These are phyloP conservation scores for Phytopythium ostracodes DNA, from an alignment of 352 stramenopile genomes.

Conservation along the genomic window DNA sequence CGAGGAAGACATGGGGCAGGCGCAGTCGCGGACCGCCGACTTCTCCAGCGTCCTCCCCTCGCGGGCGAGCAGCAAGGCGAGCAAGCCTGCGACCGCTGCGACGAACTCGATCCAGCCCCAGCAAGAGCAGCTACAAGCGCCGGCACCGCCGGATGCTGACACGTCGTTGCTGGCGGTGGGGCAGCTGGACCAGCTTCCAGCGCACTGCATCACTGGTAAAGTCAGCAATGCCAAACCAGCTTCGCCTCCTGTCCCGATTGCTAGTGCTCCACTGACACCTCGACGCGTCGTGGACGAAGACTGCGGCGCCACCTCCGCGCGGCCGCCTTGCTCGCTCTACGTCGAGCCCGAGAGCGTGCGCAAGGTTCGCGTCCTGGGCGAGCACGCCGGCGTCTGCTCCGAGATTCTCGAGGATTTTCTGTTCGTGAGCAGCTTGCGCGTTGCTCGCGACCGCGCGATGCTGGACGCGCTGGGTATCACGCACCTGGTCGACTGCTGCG, in stretches of 20 bases:
- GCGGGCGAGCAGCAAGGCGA: neutral
- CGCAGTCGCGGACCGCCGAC: neutral
- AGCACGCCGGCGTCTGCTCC: slow-evolving; percentile 44
- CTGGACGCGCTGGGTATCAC: slow-evolving; percentile 41
- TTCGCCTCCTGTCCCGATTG: neutral
- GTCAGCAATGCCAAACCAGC: neutral
- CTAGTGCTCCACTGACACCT: neutral
- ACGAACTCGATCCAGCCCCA: neutral
- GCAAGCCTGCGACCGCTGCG: neutral
- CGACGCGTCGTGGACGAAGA: neutral
- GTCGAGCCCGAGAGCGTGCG: slow-evolving; percentile 58
- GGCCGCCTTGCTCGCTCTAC: slow-evolving; percentile 15
- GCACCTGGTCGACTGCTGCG: slow-evolving; percentile 54
- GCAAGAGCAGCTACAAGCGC: neutral
- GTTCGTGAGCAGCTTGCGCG: slow-evolving; percentile 52
- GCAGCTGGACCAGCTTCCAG: neutral
- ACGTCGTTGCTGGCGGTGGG: neutral
- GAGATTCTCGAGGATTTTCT: slow-evolving; percentile 50
- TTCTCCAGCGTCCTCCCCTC: slow-evolving; percentile 4
- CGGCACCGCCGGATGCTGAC: neutral
- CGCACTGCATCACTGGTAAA: neutral
- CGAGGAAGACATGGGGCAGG: neutral
- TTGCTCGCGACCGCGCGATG: slow-evolving; percentile 25
- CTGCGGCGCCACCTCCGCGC: neutral
- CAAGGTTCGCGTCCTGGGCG: slow-evolving; percentile 34